These are phyloP conservation scores for Dysphania ambrosioides DNA, from an alignment of 148 eudicot species.

Conservation along the genomic window DNA sequence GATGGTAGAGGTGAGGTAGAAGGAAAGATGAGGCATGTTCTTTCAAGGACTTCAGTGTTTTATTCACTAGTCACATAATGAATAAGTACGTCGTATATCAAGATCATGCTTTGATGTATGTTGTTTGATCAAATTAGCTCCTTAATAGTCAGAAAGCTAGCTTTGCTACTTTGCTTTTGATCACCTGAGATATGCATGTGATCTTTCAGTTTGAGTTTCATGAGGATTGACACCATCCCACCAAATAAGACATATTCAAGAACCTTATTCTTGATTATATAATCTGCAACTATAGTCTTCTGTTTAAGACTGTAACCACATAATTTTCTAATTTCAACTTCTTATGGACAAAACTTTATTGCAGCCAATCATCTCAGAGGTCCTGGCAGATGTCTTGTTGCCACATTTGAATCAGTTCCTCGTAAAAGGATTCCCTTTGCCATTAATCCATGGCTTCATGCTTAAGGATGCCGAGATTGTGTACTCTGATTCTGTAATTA, in stretches of 20 bases:
- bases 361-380: slow-evolving; percentile 65
- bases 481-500: slow-evolving; percentile 46
- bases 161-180: neutral
- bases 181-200: neutral
- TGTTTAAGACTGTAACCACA: neutral
- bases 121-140: no score
- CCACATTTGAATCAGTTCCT: slow-evolving; percentile 61
- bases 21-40: neutral
- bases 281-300: neutral
- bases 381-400: slow-evolving; percentile 44
- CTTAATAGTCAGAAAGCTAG: no score
- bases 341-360: slow-evolving; percentile 5
- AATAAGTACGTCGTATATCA: no score
- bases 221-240: neutral
- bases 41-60: no score
- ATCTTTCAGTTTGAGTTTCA: neutral
- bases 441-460: slow-evolving; percentile 57
- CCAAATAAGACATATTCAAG: neutral
- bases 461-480: slow-evolving; percentile 52
- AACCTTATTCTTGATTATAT: neutral
- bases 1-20: neutral
- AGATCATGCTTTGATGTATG: neutral
- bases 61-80: no score
- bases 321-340: neutral
- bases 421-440: slow-evolving; percentile 55